Conservation (phyloP, 805 yeast genomes). For the Pichia ethanolica region DNA sequence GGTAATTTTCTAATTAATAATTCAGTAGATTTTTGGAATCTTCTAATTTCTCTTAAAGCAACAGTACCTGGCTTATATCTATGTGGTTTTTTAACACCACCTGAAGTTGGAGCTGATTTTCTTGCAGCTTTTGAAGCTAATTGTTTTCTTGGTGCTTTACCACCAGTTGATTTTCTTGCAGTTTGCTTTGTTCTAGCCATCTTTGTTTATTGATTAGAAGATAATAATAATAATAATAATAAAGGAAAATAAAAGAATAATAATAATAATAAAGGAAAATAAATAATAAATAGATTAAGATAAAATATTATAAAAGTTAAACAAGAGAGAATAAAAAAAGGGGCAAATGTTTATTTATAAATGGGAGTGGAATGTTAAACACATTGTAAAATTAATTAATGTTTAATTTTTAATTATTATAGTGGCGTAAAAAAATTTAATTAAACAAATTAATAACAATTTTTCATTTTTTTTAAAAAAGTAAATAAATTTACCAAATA, state of each 20-base stretch:
- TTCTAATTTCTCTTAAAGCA: slow-evolving; percentile 93
- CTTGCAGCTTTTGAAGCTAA: slow-evolving; percentile 89
- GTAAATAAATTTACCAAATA: too few relatives aligned
- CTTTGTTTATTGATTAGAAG: slow-evolving; percentile 10
- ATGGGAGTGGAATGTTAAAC: too few relatives aligned
- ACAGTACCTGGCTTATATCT: slow-evolving; percentile 97
- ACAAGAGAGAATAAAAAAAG: background rate
- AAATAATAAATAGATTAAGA: background rate
- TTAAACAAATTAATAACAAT: too few relatives aligned
- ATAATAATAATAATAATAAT: too few relatives aligned
- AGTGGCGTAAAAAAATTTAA: background rate
- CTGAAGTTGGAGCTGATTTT: slow-evolving; percentile 86
- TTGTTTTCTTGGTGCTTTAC: slow-evolving; percentile 94
- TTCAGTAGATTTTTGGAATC: slow-evolving; percentile 95
- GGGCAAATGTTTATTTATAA: background rate
- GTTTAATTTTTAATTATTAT: background rate
- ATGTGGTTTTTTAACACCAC: slow-evolving; percentile 92
- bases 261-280: background rate
- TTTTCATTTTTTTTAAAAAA: too few relatives aligned
- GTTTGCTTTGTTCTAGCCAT: slow-evolving; percentile 95
- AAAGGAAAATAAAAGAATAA: background rate
- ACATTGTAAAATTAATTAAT: too few relatives aligned
- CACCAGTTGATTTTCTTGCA: slow-evolving; percentile 92
- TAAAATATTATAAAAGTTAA: too few relatives aligned
- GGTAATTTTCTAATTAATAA: slow-evolving; percentile 93